phyloP scores from a whole-genome alignment of 495 filamentous ascomycete species.

The Aspergillus affinis region DNA sequence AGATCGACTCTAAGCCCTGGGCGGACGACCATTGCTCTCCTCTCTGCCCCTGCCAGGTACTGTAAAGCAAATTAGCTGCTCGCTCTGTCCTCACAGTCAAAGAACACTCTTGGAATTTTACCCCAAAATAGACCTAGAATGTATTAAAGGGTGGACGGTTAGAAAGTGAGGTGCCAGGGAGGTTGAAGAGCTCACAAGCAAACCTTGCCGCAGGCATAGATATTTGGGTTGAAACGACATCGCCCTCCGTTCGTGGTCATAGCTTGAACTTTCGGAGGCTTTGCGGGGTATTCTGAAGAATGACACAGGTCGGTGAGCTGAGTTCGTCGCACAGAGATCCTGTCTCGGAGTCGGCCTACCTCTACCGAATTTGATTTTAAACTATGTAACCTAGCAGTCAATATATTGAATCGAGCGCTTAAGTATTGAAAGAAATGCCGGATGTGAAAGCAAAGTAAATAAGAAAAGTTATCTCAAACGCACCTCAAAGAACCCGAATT shows the following conservation, averaged over 20 bases:
- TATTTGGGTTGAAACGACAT: constrained; percentile 94
- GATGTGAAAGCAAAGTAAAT: background rate
- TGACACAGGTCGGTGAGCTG: background rate
- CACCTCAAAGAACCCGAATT: constrained; percentile 96
- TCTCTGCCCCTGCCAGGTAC: constrained; percentile 87
- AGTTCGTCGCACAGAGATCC: background rate
- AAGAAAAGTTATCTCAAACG: constrained; percentile 7
- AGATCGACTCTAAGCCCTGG: constrained; percentile 89
- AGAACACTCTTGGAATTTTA: constrained; percentile 34
- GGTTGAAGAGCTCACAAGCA: constrained; percentile 64
- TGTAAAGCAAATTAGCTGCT: constrained; percentile 36
- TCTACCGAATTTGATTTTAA: constrained; percentile 25
- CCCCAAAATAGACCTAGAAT: constrained; percentile 82
- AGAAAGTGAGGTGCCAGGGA: background rate
- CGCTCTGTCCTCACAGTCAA: background rate
- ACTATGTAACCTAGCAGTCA: constrained; percentile 14
- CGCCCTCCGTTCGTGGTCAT: constrained; percentile 84
- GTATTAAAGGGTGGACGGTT: constrained; percentile 16
- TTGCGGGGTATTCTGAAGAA: constrained; percentile 77
- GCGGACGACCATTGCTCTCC: constrained; percentile 96
- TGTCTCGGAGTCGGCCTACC: constrained; percentile 10
- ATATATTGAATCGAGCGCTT: background rate
- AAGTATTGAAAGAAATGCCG: background rate
- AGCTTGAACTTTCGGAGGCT: constrained; percentile 70
- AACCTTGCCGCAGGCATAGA: constrained; percentile 87